Conservation (phyloP, 2,329 filamentous ascomycete genomes). For the Akanthomyces muscarius region DNA sequence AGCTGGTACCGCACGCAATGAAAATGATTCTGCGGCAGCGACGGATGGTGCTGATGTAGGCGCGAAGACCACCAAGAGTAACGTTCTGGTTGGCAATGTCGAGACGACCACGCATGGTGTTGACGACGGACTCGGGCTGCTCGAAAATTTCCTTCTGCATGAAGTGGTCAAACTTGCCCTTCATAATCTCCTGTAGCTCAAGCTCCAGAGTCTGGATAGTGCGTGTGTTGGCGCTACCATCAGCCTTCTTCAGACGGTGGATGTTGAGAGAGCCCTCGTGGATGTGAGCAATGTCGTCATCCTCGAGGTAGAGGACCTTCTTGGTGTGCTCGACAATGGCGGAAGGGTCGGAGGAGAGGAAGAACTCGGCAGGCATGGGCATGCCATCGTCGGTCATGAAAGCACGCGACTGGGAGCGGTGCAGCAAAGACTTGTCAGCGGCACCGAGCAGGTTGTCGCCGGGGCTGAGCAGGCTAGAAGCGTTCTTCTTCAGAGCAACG, state of each 20-base stretch:
- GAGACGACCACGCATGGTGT: constrained; percentile 98
- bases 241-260: constrained; percentile 93
- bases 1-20: constrained; percentile 97
- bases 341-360: constrained; percentile 96
- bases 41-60: constrained; percentile 94
- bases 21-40: constrained; percentile 97
- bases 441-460: constrained; percentile 67
- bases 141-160: constrained; percentile 99
- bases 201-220: constrained; percentile 98
- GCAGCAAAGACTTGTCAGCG: constrained; percentile 94
- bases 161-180: constrained; percentile 99
- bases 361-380: constrained; percentile 98
- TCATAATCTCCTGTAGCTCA: constrained; percentile 99
- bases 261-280: constrained; percentile 99
- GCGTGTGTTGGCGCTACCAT: constrained; percentile 93
- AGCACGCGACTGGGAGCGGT: constrained; percentile 96
- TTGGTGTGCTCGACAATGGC: constrained; percentile 99
- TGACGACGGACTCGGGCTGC: constrained; percentile 98
- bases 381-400: constrained; percentile 98
- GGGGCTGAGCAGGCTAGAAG: constrained; percentile 62
- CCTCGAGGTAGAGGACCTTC: constrained; percentile 99
- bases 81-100: constrained; percentile 92
- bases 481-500: constrained; percentile 88
- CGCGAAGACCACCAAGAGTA: constrained; percentile 89
- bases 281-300: constrained; percentile 99